These are phyloP conservation scores for Aureobasidium sp. DNA, from an alignment of 2,329 filamentous ascomycete genomes.

Conservation along the genomic window DNA sequence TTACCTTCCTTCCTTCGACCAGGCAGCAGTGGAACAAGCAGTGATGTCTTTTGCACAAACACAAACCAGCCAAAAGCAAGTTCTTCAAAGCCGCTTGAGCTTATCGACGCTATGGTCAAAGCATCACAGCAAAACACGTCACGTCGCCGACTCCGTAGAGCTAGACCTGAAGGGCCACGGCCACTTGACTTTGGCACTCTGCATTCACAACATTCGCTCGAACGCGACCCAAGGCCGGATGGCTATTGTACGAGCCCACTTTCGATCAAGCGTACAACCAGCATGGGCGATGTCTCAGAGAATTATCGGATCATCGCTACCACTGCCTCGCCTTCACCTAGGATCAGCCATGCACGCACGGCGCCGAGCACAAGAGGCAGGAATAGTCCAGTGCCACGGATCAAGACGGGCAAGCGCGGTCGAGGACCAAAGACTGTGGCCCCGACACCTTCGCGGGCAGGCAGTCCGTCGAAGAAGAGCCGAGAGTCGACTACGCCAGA, in stretches of 20 bases:
- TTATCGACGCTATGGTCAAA: constrained; percentile 18
- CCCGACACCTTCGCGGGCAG: background rate
- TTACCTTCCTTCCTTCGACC: background rate
- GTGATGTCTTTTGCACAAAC: constrained; percentile 14
- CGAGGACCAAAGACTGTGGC: background rate
- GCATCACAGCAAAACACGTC: constrained; percentile 15
- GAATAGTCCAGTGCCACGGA: constrained; percentile 6
- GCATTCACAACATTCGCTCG: background rate
- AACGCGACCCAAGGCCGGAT: background rate
- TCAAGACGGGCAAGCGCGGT: constrained; percentile 11
- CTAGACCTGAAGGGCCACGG: constrained; percentile 13
- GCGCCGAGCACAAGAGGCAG: background rate
- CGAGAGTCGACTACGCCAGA: constrained; percentile 9
- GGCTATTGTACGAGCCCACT: constrained; percentile 9
- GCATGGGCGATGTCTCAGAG: background rate
- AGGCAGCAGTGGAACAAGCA: constrained; percentile 7
- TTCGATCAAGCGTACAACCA: background rate
- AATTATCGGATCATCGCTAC: constrained; percentile 10
- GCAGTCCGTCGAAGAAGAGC: constrained; percentile 11
- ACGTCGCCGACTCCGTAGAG: constrained; percentile 15
- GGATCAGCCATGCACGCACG: background rate
- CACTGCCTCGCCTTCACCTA: constrained; percentile 5
- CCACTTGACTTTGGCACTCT: background rate
- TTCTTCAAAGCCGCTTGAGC: constrained; percentile 10
- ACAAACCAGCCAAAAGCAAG: constrained; percentile 4